phyloP scores from a whole-genome alignment of 2,329 filamentous ascomycete genomes.

The Chalaropsis ovoidea region DNA sequence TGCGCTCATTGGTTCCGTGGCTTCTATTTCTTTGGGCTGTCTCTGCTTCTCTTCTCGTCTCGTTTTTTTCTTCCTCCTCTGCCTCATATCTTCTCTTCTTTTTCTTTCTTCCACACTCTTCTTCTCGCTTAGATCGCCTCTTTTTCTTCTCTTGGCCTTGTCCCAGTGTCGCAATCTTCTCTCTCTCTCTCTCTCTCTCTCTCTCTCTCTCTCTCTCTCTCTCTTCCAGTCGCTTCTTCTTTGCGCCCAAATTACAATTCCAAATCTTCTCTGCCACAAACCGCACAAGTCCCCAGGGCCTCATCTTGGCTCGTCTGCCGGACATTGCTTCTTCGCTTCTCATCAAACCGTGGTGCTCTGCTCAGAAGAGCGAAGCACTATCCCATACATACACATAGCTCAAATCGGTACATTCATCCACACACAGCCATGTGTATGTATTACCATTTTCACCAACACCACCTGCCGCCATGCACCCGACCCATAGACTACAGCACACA shows the following conservation, averaged over 20 bases:
- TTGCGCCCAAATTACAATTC: background rate
- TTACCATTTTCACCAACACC: slow-evolving; percentile 44
- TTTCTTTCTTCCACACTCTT: slow-evolving; percentile 5
- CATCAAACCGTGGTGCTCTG: background rate
- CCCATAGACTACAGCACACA: slow-evolving; percentile 36
- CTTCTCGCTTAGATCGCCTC: slow-evolving; percentile 20
- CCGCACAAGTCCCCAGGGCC: background rate
- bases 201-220: background rate
- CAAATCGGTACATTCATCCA: background rate
- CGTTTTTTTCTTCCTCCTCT: background rate
- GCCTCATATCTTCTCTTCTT: slow-evolving; percentile 12
- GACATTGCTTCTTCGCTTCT: background rate
- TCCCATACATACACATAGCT: background rate
- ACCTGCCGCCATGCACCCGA: slow-evolving; percentile 37
- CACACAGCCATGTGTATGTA: slow-evolving; percentile 40
- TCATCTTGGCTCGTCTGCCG: background rate
- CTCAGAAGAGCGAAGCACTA: background rate
- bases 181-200: background rate
- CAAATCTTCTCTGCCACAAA: slow-evolving; percentile 2
- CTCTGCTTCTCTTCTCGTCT: background rate
- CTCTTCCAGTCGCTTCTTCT: background rate
- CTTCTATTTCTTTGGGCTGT: slow-evolving; percentile 2
- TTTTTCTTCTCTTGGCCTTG: background rate
- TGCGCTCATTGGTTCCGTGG: background rate
- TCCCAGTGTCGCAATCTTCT: background rate